Percentiles rank a stretch among this genome's conserved stretches.
Conservation (phyloP, 108 stramenopile genomes). For the Discostella pseudostelligera region DNA sequence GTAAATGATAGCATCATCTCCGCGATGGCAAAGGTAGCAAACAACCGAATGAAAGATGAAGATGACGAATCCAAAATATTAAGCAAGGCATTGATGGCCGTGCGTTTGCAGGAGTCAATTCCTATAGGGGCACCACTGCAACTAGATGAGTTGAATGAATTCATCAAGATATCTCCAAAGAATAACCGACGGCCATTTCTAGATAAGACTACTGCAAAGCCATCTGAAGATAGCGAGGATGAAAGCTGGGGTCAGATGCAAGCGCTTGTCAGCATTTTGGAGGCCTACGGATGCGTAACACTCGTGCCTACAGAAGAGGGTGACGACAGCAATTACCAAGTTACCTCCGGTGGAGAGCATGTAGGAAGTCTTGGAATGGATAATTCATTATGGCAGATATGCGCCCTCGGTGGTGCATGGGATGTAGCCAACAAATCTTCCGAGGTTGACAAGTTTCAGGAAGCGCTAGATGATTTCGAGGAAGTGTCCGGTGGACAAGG, state of each 20-base stretch:
- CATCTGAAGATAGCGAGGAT: constrained; percentile 48
- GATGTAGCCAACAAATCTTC: constrained; percentile 64
- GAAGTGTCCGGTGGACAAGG: constrained; percentile 9
- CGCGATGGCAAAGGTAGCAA: constrained; percentile 54
- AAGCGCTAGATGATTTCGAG: constrained; percentile 22
- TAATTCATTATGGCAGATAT: constrained; percentile 71
- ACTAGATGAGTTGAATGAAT: constrained; percentile 40
- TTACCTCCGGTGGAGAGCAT: constrained; percentile 68
- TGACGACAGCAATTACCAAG: constrained; percentile 34
- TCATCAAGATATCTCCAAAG: constrained; percentile 26
- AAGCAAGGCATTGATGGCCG: constrained; percentile 20
- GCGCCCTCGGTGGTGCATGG: constrained; percentile 77
- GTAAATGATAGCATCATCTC: constrained; percentile 54
- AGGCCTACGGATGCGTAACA: constrained; percentile 69
- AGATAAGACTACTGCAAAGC: constrained; percentile 25
- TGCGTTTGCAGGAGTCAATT: constrained; percentile 12
- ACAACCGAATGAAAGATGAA: constrained; percentile 54
- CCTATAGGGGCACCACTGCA: constrained; percentile 26
- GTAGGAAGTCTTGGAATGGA: constrained; percentile 81
- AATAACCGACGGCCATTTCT: constrained; percentile 24
- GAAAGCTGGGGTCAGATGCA: constrained; percentile 75
- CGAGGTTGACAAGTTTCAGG: constrained; percentile 57
- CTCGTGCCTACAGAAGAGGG: constrained; percentile 10
- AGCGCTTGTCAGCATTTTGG: constrained; percentile 61
- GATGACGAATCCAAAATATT: constrained; percentile 27